Evolutionary conservation across 2,329 filamentous ascomycete species (phyloP), one percentile per base, ranked within the genome.

Genomic region (Akanthomyces lecanii): DNA sequence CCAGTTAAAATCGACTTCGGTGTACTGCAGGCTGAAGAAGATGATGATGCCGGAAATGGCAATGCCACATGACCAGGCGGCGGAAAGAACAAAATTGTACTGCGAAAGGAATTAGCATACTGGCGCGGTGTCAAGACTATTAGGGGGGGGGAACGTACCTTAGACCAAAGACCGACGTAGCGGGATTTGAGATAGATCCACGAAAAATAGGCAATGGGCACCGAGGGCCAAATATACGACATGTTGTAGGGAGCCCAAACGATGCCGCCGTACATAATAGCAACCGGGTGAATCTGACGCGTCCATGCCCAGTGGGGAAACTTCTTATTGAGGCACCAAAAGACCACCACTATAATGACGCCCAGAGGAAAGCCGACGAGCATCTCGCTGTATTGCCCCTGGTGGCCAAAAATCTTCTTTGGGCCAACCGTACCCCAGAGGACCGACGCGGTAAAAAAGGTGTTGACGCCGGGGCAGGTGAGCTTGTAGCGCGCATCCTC

Each of bases 401-500:
- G 70, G 23, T 72, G 71, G 3, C 82, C 81, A 65, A 81, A 85
- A 36, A 84, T 76, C 69, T 79, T 80, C 64, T 73, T 73, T 0
- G 81, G 81, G 0, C 82, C 81, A 44, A 85, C 78, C 1, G 80
- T 82, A 28, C 82, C 82, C 81, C 82, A 85, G 4, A 85, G 74
- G 0, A 85, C 78, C 0, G 81, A 79, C 1, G 82, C 81, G 0
- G 82, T 85, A 71, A 84, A 85, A 71, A 84, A 84, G 4, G 80
- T 82, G 69, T 82, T 82, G 67, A 82, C 78, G 16, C 78, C 78
- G 14, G 81, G 81, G 68, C 82, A 85, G 4, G 78, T 80, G 67
- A 83, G 77, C 61, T 78, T 79, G 71, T 79, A 80, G 0, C 75
- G 74, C 1, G 81, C 81, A 6, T 79, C 69, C 1, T 74, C 68